Conservation (phyloP, 352 stramenopile species). For the Elongisporangium prolatum region DNA sequence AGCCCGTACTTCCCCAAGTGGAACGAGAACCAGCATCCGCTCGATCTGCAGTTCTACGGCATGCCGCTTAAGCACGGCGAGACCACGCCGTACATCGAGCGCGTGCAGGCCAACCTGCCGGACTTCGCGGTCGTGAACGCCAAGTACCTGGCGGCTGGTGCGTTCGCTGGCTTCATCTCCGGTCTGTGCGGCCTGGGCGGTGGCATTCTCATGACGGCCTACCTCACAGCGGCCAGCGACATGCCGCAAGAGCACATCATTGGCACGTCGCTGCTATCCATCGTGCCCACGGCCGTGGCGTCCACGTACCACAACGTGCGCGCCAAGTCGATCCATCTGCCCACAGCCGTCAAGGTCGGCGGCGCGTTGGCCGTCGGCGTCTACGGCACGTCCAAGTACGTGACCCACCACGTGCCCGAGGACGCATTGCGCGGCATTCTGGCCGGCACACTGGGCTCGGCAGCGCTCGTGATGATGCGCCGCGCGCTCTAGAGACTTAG, state of each 20-base stretch:
- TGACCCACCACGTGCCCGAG: slow-evolving; percentile 75
- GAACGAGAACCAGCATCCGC: slow-evolving; percentile 35
- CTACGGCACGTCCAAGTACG: slow-evolving; percentile 79
- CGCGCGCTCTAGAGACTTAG: slow-evolving; percentile 43
- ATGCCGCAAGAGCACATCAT: slow-evolving; percentile 84
- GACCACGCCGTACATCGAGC: slow-evolving; percentile 39
- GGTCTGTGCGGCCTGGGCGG: slow-evolving; percentile 76
- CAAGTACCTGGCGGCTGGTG: slow-evolving; percentile 76
- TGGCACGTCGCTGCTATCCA: slow-evolving; percentile 76
- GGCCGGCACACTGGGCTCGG: slow-evolving; percentile 57
- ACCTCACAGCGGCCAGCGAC: slow-evolving; percentile 80
- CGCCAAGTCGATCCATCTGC: slow-evolving; percentile 75
- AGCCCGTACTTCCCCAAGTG: slow-evolving; percentile 72
- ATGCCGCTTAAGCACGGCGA: slow-evolving; percentile 9
- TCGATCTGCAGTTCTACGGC: slow-evolving; percentile 81
- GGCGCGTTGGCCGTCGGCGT: slow-evolving; percentile 55
- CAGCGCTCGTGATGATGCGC: slow-evolving; percentile 78
- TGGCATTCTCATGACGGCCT: slow-evolving; percentile 84
- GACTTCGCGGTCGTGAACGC: slow-evolving; percentile 51
- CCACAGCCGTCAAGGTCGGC: slow-evolving; percentile 60
- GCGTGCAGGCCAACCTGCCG: slow-evolving; percentile 27
- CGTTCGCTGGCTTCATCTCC: slow-evolving; percentile 78
- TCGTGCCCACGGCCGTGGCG: slow-evolving; percentile 74
- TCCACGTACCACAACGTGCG: slow-evolving; percentile 80
- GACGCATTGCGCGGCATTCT: slow-evolving; percentile 71